Base-by-base conservation (phyloP, 352 stramenopile species). In the Globisporangium abappressorium region DNA sequence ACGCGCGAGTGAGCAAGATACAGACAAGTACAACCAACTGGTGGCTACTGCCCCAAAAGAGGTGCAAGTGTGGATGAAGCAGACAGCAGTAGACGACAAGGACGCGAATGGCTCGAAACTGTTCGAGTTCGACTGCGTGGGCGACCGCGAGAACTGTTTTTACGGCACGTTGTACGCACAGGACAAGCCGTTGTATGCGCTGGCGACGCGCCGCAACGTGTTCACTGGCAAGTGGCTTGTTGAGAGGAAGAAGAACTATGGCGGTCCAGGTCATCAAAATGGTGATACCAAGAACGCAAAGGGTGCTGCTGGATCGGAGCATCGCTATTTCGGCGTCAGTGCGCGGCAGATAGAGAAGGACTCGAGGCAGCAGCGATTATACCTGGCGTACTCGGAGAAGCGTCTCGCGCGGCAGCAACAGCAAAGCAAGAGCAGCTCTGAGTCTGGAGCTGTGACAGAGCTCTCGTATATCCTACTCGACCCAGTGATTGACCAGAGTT, bases 361-460 rank as follows among this genome's bases (percentile, higher is more conserved):
- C n/a, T 62, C 62, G 28, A 65, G 74, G 20, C 76, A 82, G 14
- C 81, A 72, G 62, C 75, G 86, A 41, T 49, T 92, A 14, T 84
- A 86, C 67, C 64, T 94, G 41, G 86, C 86, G 6, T 93, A 93
- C 64, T 93, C 84, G 2, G 71, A 92, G 34, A 87, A 84, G 55
- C 73, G 85, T 6, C 51, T 83, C 24, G 60, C 63, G 28, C 74
- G 75, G 2, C 57, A 43, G 18, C 56, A 38, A 36, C 58, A 57
- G 38, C 57, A 64, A 43, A 15, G n/a, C 11, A 28, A 28, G 49
- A 30, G n/a, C 11, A 9, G 9, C n/a, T 56, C 49, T 22, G 43
- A 36, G 30, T 53, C 11, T 38, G 8, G 11, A 1, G n/a, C 38
- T 18, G n/a, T 46, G 7, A 30, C 67, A 11, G 81, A 89, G 59